Conservation (phyloP, 169 alveolate species). For the Cryptosporidium baileyi region DNA sequence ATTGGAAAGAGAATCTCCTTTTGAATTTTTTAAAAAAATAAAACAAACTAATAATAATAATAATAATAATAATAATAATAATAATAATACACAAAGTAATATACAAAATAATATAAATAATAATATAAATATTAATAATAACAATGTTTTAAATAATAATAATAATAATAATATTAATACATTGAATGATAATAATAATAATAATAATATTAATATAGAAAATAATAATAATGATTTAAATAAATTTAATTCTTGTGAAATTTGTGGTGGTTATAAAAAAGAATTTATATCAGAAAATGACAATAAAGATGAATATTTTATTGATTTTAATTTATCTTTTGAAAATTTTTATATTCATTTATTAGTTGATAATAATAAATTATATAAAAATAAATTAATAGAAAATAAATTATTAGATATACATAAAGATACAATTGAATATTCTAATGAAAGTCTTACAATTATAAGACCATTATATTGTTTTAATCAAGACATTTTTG, state of each 20-base stretch:
- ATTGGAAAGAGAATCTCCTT: neutral
- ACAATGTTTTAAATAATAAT: neutral
- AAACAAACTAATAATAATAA: neutral
- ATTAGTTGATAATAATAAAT: neutral
- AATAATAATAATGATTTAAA: too few relatives aligned
- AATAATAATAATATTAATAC: neutral
- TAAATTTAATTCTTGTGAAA: neutral
- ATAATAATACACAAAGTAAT: too few relatives aligned
- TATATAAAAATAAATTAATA: constrained; percentile 8
- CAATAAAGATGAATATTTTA: constrained; percentile 6
- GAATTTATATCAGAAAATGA: neutral
- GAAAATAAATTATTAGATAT: constrained; percentile 1
- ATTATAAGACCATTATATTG: constrained; percentile 42
- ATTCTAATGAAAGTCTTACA: constrained; percentile 51
- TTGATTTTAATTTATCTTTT: neutral
- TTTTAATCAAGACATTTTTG: neutral
- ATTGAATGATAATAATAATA: neutral
- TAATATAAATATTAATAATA: neutral
- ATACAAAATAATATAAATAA: too few relatives aligned
- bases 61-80: neutral
- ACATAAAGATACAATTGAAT: constrained; percentile 40
- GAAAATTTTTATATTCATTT: constrained; percentile 34
- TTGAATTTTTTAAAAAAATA: neutral
- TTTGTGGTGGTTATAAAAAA: neutral
- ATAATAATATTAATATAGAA: neutral